A percentile compares a stretch with the other conserved stretches of the same genome.
Conservation (phyloP, 768 basidiomycete species). For the Phaeotremella fagi region DNA sequence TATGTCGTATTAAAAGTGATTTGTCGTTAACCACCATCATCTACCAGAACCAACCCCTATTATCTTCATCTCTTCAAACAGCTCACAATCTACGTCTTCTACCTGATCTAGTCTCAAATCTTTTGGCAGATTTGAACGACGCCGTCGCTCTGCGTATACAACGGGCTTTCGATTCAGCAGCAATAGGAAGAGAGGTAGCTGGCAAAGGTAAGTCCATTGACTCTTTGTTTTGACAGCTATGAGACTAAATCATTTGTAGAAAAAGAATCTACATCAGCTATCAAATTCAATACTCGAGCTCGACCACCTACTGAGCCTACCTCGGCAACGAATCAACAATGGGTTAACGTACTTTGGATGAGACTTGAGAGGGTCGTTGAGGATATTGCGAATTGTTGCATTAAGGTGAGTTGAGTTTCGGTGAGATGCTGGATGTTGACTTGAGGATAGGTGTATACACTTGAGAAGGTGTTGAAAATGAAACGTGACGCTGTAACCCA, state of each 20-base stretch:
- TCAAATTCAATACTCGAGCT: slow-evolving; percentile 27
- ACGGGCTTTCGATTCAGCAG: slow-evolving; percentile 75
- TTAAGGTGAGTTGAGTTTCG: slow-evolving; percentile 59
- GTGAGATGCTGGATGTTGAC: not conserved
- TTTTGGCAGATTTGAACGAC: slow-evolving; percentile 73
- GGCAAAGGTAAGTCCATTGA: slow-evolving; percentile 59
- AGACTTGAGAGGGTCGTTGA: slow-evolving; percentile 76
- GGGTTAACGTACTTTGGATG: slow-evolving; percentile 72
- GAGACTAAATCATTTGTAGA: slow-evolving; percentile 9
- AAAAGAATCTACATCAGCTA: slow-evolving; percentile 3
- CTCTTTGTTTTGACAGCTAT: not conserved
- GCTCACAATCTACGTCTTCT: slow-evolving; percentile 86
- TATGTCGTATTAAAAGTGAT: slow-evolving; percentile 48
- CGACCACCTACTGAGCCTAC: slow-evolving; percentile 69
- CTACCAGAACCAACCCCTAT: slow-evolving; percentile 73
- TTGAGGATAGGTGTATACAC: slow-evolving; percentile 69
- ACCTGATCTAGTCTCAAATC: slow-evolving; percentile 71
- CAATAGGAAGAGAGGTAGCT: slow-evolving; percentile 79
- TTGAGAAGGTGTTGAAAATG: slow-evolving; percentile 86
- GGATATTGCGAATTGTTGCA: slow-evolving; percentile 84
- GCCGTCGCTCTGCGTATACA: slow-evolving; percentile 77
- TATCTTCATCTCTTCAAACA: slow-evolving; percentile 91
- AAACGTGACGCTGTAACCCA: slow-evolving; percentile 79
- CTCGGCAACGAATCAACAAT: slow-evolving; percentile 77
- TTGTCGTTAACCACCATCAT: not conserved